A percentile compares a stretch with the other conserved stretches of the same genome.
Evolutionary conservation across 2,329 filamentous ascomycete species (phyloP).

Genomic region (Talaromyces amestolkiae): DNA sequence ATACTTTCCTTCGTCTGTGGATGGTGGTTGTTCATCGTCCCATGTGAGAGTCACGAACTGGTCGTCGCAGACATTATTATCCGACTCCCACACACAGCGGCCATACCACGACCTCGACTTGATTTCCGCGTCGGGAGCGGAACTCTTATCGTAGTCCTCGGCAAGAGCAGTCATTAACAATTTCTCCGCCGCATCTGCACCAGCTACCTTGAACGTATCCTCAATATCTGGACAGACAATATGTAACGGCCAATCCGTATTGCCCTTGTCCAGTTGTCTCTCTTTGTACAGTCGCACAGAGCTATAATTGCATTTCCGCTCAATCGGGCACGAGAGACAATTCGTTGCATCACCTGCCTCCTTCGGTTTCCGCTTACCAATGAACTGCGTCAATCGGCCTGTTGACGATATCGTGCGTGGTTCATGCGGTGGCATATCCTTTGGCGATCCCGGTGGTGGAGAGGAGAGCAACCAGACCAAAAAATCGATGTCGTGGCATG

Average conservation of each 20-base stretch:
- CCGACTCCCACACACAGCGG: conserved; percentile 88
- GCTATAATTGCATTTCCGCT: conserved; percentile 77
- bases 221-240: conserved; percentile 93
- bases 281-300: conserved; percentile 80
- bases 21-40: conserved; percentile 61
- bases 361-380: conserved; percentile 69
- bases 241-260: conserved; percentile 76
- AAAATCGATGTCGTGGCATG: conserved; percentile 93
- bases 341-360: conserved; percentile 77
- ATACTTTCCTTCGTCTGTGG: neutral
- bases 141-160: conserved; percentile 57
- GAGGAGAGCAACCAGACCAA: conserved; percentile 87
- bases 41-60: conserved; percentile 85
- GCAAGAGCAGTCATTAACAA: conserved; percentile 50
- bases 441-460: conserved; percentile 51
- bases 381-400: conserved; percentile 76
- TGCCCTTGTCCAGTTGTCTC: conserved; percentile 62
- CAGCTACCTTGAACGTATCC: conserved; percentile 56
- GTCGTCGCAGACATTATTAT: conserved; percentile 93
- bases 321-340: conserved; percentile 75
- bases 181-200: conserved; percentile 50
- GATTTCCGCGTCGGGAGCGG: conserved; percentile 53
- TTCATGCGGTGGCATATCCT: conserved; percentile 59
- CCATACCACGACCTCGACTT: conserved; percentile 69
- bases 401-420: conserved; percentile 73